Evolutionary conservation across 2,329 filamentous ascomycete genomes (phyloP), one percentile per base, ranked within the genome.

Genomic region (Aureobasidium sp.): DNA sequence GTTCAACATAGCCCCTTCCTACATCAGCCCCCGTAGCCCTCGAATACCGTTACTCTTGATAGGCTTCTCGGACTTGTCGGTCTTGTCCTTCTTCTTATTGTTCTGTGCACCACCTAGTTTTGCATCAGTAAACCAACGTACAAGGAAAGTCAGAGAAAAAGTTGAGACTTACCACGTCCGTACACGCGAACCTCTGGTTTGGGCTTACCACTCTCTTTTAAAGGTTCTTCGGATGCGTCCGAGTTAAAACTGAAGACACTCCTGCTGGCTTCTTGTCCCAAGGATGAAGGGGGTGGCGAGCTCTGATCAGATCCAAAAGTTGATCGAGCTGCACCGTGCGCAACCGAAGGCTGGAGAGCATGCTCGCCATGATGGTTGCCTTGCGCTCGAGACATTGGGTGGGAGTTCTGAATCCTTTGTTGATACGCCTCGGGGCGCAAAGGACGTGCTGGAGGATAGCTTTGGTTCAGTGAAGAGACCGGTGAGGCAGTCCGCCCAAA

Each of bases 131-230:
- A 66, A 2, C 20, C 20, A 47, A 17, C 8, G 34, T 8, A 20
- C 26, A 17, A 24, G 3, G 4, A 52, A 2, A n/a, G 43, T 79
- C 34, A 51, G 27, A 46, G 29, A 36, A 26, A 39, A 63, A 36
- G 36, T 55, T 13, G 60, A 48, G 12, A 61, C 61, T 41, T 63
- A 83, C 82, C 82, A 76, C 82, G 74, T 53, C 82, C 82, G 68
- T 80, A 82, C 26, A 82, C 74, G 61, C 82, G 73, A 20, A 81
- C 73, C 66, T 83, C 79, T 61, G 77, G 78, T 60, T 78, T 77
- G 12, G 77, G 70, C 47, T 75, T 76, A 60, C 79, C 77, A 67
- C 78, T 82, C 12, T 75, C 72, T 67, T 76, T 78, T 71, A 27
- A 20, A 17, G 32, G 29, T 12, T 39, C 48, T 34, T 17, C 48